Evolutionary conservation across 139 green algal species (phyloP).

Genomic region (Raphidocelis subcapitata): DNA sequence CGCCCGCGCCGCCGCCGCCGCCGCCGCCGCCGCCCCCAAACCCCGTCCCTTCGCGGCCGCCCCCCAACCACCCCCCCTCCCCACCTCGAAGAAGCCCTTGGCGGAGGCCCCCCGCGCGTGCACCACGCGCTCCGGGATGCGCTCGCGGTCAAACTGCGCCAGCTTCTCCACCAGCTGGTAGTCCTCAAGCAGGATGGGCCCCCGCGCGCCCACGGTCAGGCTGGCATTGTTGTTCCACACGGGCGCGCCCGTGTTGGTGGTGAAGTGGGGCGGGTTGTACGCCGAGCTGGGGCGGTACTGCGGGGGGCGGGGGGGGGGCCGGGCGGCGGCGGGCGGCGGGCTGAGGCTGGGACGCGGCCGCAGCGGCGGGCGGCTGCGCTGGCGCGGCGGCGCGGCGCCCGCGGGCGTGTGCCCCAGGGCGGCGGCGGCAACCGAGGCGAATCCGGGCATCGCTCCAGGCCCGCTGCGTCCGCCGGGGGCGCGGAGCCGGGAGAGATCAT

Average conservation of each 20-base stretch:
- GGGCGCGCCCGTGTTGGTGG: slow-evolving; percentile 87
- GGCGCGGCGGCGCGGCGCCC: no score
- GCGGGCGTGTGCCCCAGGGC: no score
- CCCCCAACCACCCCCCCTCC: not conserved
- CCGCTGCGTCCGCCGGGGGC: no score
- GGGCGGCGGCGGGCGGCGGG: no score
- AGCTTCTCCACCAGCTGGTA: slow-evolving; percentile 96
- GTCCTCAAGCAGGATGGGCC: slow-evolving; percentile 78
- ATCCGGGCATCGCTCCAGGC: no score
- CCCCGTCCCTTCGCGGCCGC: not conserved
- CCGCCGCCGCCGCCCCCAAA: not conserved
- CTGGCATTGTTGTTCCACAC: slow-evolving; percentile 96
- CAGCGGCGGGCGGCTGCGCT: no score
- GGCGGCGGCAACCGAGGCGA: no score
- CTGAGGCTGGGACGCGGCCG: no score
- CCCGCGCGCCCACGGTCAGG: slow-evolving; percentile 49
- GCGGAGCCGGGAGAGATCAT: no score
- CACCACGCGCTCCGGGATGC: slow-evolving; percentile 95
- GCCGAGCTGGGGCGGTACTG: slow-evolving; percentile 33
- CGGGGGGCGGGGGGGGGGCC: not conserved
- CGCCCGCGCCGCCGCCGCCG: not conserved
- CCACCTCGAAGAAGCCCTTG: slow-evolving; percentile 98
- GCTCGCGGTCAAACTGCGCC: slow-evolving; percentile 92
- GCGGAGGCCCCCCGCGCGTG: slow-evolving; percentile 89
- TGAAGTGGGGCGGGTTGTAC: slow-evolving; percentile 69